A percentile compares a stretch with the other conserved stretches of the same genome.
Evolutionary conservation across 2,329 filamentous ascomycete species (phyloP).

Genomic region (Aureobasidium sp.): DNA sequence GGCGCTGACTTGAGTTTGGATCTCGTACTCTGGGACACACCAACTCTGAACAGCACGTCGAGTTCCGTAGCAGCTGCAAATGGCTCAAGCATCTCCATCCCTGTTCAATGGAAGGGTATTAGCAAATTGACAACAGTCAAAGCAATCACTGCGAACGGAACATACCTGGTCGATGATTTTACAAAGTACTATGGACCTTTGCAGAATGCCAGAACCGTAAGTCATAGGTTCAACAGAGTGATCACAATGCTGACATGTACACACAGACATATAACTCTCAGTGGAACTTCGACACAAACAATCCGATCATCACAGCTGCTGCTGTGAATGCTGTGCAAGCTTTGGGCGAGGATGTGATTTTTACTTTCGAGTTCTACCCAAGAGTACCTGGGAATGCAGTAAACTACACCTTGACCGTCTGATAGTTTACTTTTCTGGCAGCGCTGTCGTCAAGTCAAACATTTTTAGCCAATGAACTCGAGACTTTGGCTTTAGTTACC

Average conservation of each 20-base stretch:
- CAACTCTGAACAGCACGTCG: constrained; percentile 25
- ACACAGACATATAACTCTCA: constrained; percentile 39
- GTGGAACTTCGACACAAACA: constrained; percentile 41
- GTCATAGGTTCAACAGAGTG: not conserved
- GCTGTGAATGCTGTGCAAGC: constrained; percentile 40
- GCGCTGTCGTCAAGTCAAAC: too few species aligned
- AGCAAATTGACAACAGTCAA: constrained; percentile 43
- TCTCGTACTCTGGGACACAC: constrained; percentile 45
- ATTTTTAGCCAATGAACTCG: too few species aligned
- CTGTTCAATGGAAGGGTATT: constrained; percentile 44
- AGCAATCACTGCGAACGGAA: constrained; percentile 40
- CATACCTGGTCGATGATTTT: constrained; percentile 48
- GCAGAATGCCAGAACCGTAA: constrained; percentile 33
- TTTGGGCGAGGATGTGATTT: constrained; percentile 35
- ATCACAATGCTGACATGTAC: not conserved
- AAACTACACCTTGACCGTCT: constrained; percentile 41
- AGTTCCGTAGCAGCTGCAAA: constrained; percentile 27
- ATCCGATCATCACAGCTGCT: constrained; percentile 38
- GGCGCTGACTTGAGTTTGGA: constrained; percentile 40
- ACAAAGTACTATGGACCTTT: constrained; percentile 45
- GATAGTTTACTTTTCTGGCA: not conserved
- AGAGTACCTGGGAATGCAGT: constrained; percentile 40
- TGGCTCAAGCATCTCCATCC: constrained; percentile 37
- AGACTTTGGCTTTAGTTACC: too few species aligned
- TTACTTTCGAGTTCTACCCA: constrained; percentile 49